Percentiles rank a stretch among this genome's conserved stretches.
Conservation (phyloP, 2,329 filamentous ascomycete species). For the Didymella pinodella region DNA sequence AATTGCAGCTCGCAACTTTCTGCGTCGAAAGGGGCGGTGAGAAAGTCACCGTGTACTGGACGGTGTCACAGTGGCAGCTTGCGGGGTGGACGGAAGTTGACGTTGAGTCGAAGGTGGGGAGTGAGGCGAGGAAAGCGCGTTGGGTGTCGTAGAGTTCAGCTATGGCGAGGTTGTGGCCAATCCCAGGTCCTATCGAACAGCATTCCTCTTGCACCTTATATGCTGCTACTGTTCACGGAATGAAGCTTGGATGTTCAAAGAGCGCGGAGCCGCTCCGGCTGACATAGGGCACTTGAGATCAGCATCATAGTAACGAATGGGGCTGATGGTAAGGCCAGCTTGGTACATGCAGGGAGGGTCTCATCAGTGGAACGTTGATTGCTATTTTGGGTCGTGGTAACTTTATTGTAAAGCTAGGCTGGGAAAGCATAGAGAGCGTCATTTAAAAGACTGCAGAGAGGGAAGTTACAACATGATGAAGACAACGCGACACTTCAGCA, state of each 20-base stretch:
- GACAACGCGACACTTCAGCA: slow-evolving; percentile 17
- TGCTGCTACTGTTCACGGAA: background rate
- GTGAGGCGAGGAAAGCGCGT: slow-evolving; percentile 10
- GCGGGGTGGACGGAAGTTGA: slow-evolving; percentile 30
- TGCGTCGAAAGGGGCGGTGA: slow-evolving; percentile 59
- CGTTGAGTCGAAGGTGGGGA: slow-evolving; percentile 7
- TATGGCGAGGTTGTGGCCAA: background rate
- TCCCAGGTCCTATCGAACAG: background rate
- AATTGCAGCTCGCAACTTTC: slow-evolving; percentile 60
- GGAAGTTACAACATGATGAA: background rate
- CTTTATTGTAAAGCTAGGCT: background rate
- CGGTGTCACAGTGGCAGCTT: slow-evolving; percentile 63
- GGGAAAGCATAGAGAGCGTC: background rate
- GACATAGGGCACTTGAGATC: background rate
- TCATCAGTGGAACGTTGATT: background rate
- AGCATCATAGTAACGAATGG: background rate
- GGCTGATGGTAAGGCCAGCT: background rate
- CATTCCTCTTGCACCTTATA: background rate
- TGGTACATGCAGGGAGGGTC: background rate
- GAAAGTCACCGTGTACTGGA: slow-evolving; percentile 59
- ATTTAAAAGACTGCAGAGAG: background rate
- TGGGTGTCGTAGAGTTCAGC: slow-evolving; percentile 1
- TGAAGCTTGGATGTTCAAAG: background rate
- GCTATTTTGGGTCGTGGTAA: slow-evolving; percentile 1
- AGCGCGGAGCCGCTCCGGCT: slow-evolving; percentile 18